Evolutionary conservation across 768 basidiomycete genomes (phyloP).

Genomic region (Dacryopinax primogenitus): DNA sequence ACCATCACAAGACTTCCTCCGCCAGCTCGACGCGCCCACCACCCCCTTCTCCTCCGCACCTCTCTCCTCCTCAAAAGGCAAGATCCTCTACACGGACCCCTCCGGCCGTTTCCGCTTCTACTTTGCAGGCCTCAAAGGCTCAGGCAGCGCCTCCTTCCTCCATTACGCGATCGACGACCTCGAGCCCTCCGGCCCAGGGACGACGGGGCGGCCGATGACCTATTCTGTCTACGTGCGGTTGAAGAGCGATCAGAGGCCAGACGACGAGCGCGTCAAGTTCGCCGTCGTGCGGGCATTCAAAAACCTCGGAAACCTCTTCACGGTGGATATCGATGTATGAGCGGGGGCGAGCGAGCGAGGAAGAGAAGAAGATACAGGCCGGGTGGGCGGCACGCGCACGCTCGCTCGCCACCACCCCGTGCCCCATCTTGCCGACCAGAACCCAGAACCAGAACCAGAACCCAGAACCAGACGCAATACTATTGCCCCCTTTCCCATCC

Average conservation of each 20-base stretch:
- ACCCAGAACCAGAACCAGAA: no score
- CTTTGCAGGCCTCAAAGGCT: constrained; percentile 4
- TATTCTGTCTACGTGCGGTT: constrained; percentile 1
- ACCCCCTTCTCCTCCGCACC: constrained; percentile 5
- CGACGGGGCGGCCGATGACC: background rate
- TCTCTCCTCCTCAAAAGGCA: background rate
- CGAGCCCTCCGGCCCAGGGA: background rate
- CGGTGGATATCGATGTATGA: constrained; percentile 5
- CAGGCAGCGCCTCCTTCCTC: background rate
- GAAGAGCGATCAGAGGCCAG: background rate
- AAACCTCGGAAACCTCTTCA: background rate
- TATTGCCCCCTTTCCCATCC: no score
- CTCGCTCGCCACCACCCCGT: no score
- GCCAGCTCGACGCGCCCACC: constrained; percentile 7
- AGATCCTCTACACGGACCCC: constrained; percentile 7
- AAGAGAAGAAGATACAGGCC: background rate
- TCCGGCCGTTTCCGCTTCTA: constrained; percentile 8
- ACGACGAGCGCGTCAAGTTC: background rate
- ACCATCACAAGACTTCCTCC: background rate
- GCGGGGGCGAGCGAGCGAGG: background rate
- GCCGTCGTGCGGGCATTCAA: background rate
- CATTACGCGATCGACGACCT: constrained; percentile 6
- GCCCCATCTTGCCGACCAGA: no score
- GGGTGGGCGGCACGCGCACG: background rate
- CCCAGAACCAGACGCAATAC: no score